Base-by-base conservation (phyloP, 768 basidiomycete species). In the Mycena epipterygia region DNA sequence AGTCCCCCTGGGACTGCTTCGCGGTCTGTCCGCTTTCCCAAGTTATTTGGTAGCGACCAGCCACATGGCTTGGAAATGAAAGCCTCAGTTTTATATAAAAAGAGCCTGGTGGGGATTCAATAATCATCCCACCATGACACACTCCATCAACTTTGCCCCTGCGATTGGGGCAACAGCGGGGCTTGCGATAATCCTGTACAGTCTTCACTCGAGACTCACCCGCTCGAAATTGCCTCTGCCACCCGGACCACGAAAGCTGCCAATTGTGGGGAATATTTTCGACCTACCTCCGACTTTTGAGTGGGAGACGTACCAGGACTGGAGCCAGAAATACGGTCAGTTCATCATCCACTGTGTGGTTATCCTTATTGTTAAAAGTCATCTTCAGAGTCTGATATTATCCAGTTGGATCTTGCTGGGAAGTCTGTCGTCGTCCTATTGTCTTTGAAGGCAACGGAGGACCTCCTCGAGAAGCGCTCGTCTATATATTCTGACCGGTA, bases 191-290 rank as follows among this genome's bases (percentile, higher is more conserved):
- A 51, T 51, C 7, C 12, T 27, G 49, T 51, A 29, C 49, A 27
- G 49, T 27, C 23, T 57, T 25, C 37, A 23, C 37, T 39, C 5
- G n/a, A 23, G 55, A n/a, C n/a, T n/a, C 21, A 23, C n/a, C 12
- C 35, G 25, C 33, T 57, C 55, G 17, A 60, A 33, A n/a, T 37
- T 63, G 33, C 51, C 49, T 0, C 29, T 64, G 13, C 86, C 85
- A 14, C 80, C 82, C 14, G 83, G 86, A 14, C 86, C 87, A 9
- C 81, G 76, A 46, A 82, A 81, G 32, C 74, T 84, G 16, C 87
- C 86, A 3, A 44, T 87, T 8, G 30, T 88, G 41, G 86, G 85
- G 1, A 88, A 87, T 64, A 71, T 86, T 23, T 75, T 84, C 3
- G 81, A 84, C 46, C 78, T 87, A 71, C 87, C 87, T 19, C 41